Evolutionary conservation across 257 asterid species (phyloP), one percentile per base, ranked within the genome.

Genomic region (Gentiana straminea): DNA sequence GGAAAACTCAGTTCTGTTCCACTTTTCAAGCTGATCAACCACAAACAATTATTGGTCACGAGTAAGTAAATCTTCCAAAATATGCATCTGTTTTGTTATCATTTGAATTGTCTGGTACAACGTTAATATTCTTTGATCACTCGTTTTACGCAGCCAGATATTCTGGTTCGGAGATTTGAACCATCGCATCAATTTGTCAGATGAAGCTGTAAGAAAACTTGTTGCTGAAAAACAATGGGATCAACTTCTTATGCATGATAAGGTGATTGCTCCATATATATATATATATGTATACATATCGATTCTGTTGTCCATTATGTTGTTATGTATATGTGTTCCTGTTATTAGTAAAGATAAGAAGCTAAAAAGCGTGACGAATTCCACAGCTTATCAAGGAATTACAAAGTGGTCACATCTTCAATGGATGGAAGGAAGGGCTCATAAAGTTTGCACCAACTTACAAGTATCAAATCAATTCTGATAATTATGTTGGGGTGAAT

Each of bases 161-260:
- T 88, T 88, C 81, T 88, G 97, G 95, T 83, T 88, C 55, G 97
- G 97, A 13, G 97, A 88, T 66, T 66, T 88, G 73, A 88, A 88
- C 45, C 85, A 88, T 68, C 91, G 97, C 49, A 70, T 88, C 67
- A 83, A 67, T 71, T 65, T 88, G 83, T 50, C 59, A 34, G 94
- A 85, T 67, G 68, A 59, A 51, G 80, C 85, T 38, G 90, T 83
- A 48, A 75, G 97, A 65, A 81, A 76, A 64, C 85, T 79, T 34
- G 94, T 85, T 10, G 76, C 75, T 1, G 67, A 68, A 54, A 81
- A 74, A 83, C 78, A 81, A 55, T 88, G 95, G 95, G 57, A 59
- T 12, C 73, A 72, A 67, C 95, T 88, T 71, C 94, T 82, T 33
- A 70, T 81, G 66, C 57, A 58, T 54, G 97, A 88, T 67, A 94